These are phyloP conservation scores for Cetraspora pellucida DNA, from an alignment of 192 early-diverging fungal genomes.

Conservation along the genomic window DNA sequence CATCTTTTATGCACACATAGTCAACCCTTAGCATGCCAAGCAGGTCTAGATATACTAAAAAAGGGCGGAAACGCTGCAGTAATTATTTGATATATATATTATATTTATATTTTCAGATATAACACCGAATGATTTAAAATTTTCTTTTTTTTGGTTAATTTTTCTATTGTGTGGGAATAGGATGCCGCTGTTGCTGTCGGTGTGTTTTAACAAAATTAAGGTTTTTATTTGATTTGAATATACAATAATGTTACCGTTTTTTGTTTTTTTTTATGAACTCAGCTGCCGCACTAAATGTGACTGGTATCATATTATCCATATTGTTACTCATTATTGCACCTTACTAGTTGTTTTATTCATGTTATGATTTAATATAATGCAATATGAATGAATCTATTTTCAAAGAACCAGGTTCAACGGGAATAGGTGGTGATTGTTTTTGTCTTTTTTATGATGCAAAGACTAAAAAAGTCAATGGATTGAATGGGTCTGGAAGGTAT, in stretches of 20 bases:
- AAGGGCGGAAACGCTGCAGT: conserved; percentile 78
- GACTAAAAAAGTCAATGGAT: conserved; percentile 50
- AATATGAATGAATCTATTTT: conserved; percentile 5
- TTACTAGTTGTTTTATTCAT: neutral
- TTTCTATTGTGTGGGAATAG: conserved; percentile 22
- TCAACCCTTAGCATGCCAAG: conserved; percentile 72
- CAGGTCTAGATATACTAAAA: conserved; percentile 63
- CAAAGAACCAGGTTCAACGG: conserved; percentile 71
- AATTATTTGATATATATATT: conserved; percentile 12
- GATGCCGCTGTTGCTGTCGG: conserved; percentile 66
- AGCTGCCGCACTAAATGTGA: conserved; percentile 72
- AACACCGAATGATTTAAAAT: neutral
- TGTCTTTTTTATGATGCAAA: conserved; percentile 75
- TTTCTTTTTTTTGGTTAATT: neutral
- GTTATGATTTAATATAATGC: neutral
- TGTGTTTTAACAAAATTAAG: neutral
- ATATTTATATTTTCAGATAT: neutral
- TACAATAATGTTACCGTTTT: no score
- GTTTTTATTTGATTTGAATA: neutral
- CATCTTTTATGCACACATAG: conserved; percentile 40
- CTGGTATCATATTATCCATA: conserved; percentile 42
- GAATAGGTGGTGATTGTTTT: conserved; percentile 81
- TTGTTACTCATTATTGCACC: neutral
- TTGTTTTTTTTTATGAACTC: conserved; percentile 8
- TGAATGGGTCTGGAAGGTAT: conserved; percentile 67